Percentiles rank a stretch among this genome's conserved stretches.
Evolutionary conservation across 192 early-diverging fungal genomes (phyloP).

Genomic region (Coemansia sp.): DNA sequence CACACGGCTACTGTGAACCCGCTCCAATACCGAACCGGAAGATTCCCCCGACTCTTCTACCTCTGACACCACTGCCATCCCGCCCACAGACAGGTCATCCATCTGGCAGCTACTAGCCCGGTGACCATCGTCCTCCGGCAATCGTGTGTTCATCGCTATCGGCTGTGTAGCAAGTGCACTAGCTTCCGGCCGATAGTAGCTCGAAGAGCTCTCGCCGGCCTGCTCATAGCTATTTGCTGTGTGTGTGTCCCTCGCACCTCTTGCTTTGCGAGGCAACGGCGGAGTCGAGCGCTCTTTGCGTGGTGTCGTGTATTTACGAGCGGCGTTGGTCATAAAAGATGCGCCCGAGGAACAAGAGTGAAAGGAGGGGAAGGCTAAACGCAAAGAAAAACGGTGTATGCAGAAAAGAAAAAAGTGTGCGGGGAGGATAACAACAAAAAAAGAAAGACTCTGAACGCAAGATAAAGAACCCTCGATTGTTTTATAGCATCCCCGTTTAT

Average conservation of each 20-base stretch:
- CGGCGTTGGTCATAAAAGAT: neutral
- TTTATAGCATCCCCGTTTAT: neutral
- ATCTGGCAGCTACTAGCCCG: neutral
- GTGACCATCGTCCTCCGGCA: neutral
- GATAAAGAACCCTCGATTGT: neutral
- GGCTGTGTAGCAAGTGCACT: neutral
- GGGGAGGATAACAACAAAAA: neutral
- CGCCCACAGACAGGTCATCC: conserved; percentile 3
- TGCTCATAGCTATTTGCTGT: neutral
- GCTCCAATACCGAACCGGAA: conserved; percentile 19
- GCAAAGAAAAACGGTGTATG: neutral
- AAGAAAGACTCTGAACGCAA: neutral
- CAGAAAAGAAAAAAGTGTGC: neutral
- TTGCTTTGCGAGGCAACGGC: neutral
- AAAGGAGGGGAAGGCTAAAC: neutral
- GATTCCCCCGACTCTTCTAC: neutral
- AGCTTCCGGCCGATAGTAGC: neutral
- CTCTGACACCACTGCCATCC: conserved; percentile 11
- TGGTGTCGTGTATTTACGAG: conserved; percentile 4
- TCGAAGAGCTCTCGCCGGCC: neutral
- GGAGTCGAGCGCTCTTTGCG: neutral
- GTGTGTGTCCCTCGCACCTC: neutral
- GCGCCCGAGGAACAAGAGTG: neutral
- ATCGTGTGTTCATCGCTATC: neutral
- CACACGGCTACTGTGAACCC: conserved; percentile 16